phyloP scores from a whole-genome alignment of 345 rosid genomes.

The Raphanus raphanistrum region DNA sequence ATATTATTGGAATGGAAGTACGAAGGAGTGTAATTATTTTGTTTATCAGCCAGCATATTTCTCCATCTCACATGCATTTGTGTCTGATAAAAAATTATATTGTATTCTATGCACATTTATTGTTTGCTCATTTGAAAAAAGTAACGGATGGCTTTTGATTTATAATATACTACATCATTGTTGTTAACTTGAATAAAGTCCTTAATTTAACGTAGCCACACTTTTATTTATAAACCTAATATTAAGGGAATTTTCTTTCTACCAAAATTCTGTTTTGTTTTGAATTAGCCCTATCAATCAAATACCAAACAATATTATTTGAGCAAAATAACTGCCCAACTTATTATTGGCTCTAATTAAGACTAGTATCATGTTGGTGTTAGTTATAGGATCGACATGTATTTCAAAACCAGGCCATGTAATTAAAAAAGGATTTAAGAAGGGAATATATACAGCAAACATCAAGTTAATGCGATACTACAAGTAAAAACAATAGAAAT shows the following conservation, averaged over 20 bases:
- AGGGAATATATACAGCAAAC: background rate
- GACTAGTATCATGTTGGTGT: background rate
- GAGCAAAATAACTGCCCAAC: background rate
- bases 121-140: slow-evolving; percentile 9
- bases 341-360: background rate
- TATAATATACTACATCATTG: background rate
- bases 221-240: background rate
- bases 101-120: slow-evolving; percentile 2
- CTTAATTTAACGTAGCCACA: background rate
- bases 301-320: background rate
- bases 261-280: background rate
- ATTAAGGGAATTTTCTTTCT: background rate
- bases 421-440: background rate
- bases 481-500: background rate
- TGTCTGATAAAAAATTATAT: background rate
- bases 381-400: background rate
- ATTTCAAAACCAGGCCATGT: background rate
- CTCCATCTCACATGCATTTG: background rate
- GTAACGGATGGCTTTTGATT: background rate
- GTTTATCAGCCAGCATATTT: background rate
- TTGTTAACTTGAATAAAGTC: background rate
- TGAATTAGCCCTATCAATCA: background rate
- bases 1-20: background rate
- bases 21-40: background rate
- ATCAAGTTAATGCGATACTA: background rate